Evolutionary conservation across 257 asterid genomes (phyloP), one percentile per base, ranked within the genome.

Genomic region (Lithospermum erythrorhizon): DNA sequence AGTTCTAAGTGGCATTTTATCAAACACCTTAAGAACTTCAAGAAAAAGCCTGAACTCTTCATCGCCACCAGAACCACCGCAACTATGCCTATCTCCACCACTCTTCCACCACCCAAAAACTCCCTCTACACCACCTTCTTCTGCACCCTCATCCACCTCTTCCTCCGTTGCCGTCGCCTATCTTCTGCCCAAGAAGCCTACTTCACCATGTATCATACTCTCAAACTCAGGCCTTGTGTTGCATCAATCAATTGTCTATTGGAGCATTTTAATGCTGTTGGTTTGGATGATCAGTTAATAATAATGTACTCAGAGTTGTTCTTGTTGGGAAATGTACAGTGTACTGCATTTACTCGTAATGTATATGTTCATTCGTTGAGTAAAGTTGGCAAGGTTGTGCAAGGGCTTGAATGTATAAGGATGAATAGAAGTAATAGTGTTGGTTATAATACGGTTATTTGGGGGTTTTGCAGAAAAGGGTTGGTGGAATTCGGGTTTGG

Each of bases 91-190:
- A 22, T 6, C 17, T 4, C 49, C 29, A 48, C 54, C 65, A 23
- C 32, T 41, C 17, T 13, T 11, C 17, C 70, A 55, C 65, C 19
- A 23, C 66, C 57, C 66, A 66, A 72, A 54, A 64, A 76, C 56
- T 19, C 83, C 61, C 73, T 78, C 70, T 23, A 90, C 45, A 78
- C 94, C 45, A 78, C 95, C 7, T 79, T 91, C 61, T 88, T 81
- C 85, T 91, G 96, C 78, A 78, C 87, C 16, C 82, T 84, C 73
- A 82, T 88, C 73, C 90, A 84, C 73, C 86, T 91, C 70, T 86
- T 78, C 75, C 95, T 91, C 69, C 83, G 89, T 25, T 88, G 94
- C 73, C 72, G 74, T 83, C 87, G 84, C 63, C 77, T 91, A 71
- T 70, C 94, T 56, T 70, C 62, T 24, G 95, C 98, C 74, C 35